phyloP scores from a whole-genome alignment of 2,329 filamentous ascomycete species.

The Colletotrichum sublineola region DNA sequence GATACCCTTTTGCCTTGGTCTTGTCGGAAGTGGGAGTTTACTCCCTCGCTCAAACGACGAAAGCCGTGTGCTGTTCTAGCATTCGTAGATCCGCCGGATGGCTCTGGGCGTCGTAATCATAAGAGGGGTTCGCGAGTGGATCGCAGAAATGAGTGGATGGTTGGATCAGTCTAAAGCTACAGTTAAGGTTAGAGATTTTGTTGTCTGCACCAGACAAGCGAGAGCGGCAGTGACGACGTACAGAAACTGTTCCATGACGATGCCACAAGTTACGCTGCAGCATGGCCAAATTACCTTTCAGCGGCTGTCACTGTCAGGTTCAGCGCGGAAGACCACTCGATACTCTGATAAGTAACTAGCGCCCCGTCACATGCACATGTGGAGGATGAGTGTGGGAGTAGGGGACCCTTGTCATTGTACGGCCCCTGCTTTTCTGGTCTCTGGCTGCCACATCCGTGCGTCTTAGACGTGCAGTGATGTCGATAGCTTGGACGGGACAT shows the following conservation, averaged over 20 bases:
- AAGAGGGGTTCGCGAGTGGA: constrained; percentile 30
- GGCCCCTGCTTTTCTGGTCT: constrained; percentile 36
- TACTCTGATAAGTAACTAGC: constrained; percentile 40
- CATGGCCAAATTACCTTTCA: constrained; percentile 7
- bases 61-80: constrained; percentile 13
- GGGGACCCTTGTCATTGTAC: constrained; percentile 18
- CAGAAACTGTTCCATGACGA: constrained; percentile 37
- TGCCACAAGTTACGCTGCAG: constrained; percentile 2
- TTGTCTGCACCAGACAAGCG: not conserved
- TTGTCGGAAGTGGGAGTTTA: constrained; percentile 13
- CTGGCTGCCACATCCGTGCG: constrained; percentile 14
- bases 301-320: constrained; percentile 29
- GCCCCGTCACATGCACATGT: constrained; percentile 39
- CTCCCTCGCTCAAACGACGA: not conserved
- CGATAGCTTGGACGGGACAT: not conserved
- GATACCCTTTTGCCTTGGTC: constrained; percentile 36
- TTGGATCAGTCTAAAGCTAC: constrained; percentile 22
- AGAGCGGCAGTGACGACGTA: constrained; percentile 7
- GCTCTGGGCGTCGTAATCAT: constrained; percentile 37
- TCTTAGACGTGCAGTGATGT: constrained; percentile 19
- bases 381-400: not conserved
- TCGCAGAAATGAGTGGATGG: constrained; percentile 19
- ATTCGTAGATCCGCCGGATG: constrained; percentile 21
- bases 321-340: constrained; percentile 26
- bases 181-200: not conserved